A percentile compares a stretch with the other conserved stretches of the same genome.
phyloP scores from a whole-genome alignment of 1,284 basidiomycete species.

The Coniferiporia sulphurascens region DNA sequence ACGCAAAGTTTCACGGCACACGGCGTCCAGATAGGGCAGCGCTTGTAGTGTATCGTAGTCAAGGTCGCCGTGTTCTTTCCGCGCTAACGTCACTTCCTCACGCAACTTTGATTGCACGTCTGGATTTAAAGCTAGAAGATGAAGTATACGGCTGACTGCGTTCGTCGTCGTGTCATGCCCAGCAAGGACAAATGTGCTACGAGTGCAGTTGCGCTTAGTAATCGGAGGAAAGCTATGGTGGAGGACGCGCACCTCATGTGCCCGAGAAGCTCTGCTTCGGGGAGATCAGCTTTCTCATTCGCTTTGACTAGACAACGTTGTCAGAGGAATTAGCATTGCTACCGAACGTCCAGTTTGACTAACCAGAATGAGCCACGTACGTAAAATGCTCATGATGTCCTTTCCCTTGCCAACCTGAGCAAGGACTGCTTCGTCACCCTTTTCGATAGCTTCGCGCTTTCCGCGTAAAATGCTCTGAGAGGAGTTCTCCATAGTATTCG shows the following conservation, averaged over 20 bases:
- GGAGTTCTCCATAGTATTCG: constrained; percentile 19
- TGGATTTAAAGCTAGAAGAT: constrained; percentile 26
- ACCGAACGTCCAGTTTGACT: not conserved
- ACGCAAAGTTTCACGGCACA: constrained; percentile 36
- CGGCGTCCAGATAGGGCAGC: constrained; percentile 35
- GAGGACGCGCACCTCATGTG: constrained; percentile 24
- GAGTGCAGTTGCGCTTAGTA: not conserved
- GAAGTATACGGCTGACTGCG: constrained; percentile 26
- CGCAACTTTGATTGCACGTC: constrained; percentile 27
- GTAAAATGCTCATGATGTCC: constrained; percentile 26
- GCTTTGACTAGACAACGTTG: not conserved
- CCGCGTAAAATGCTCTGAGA: constrained; percentile 15
- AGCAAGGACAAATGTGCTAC: constrained; percentile 28
- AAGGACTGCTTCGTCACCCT: constrained; percentile 19
- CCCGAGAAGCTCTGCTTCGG: constrained; percentile 28
- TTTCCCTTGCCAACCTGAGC: constrained; percentile 24
- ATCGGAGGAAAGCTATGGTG: constrained; percentile 30
- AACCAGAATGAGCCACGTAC: constrained; percentile 11
- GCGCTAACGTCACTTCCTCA: constrained; percentile 25
- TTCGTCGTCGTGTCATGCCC: constrained; percentile 30
- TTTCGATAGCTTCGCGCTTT: constrained; percentile 18
- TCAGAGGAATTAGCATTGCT: not conserved
- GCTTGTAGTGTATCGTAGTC: constrained; percentile 31
- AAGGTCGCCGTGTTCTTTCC: constrained; percentile 21
- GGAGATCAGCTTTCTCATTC: constrained; percentile 23